Percentiles rank a stretch among this genome's conserved stretches.
These are phyloP conservation scores for Penicillium paneum DNA, from an alignment of 2,329 filamentous ascomycete genomes.

Conservation along the genomic window DNA sequence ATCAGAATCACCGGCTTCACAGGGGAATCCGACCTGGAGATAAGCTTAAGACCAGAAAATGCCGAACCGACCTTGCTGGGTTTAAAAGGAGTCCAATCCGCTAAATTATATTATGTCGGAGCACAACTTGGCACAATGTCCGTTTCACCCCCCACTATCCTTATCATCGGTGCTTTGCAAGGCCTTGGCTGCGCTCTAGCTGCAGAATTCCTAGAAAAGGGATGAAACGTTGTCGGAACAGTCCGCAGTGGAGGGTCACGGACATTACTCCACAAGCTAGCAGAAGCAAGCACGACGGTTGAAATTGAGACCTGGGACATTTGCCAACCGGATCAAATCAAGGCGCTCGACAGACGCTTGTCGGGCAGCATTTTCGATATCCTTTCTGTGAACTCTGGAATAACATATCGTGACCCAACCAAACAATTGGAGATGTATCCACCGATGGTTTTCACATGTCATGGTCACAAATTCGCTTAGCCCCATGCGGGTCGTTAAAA, in stretches of 20 bases:
- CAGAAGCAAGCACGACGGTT: not conserved
- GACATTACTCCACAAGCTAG: not conserved
- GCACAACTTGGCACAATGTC: not conserved
- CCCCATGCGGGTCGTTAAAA: slow-evolving; percentile 1
- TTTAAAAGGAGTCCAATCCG: no score
- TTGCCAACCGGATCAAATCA: slow-evolving; percentile 1
- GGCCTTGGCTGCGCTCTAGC: not conserved
- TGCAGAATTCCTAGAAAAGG: not conserved
- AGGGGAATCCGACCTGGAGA: no score
- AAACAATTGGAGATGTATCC: slow-evolving; percentile 1
- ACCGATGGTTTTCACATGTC: slow-evolving; percentile 2
- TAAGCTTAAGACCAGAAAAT: no score
- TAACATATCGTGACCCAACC: not conserved
- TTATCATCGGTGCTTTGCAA: not conserved
- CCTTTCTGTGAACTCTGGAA: not conserved
- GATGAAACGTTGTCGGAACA: slow-evolving; percentile 1
- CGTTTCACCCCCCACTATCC: not conserved
- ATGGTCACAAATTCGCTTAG: slow-evolving; percentile 5
- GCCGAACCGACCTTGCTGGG: no score
- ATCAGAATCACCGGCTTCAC: no score
- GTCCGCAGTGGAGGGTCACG: not conserved
- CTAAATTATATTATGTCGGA: not conserved
- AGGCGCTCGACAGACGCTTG: not conserved
- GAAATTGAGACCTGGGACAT: not conserved
- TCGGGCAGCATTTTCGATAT: not conserved